Base-by-base conservation (phyloP, 2,329 filamentous ascomycete species). In the Epichloe coenophiala region DNA sequence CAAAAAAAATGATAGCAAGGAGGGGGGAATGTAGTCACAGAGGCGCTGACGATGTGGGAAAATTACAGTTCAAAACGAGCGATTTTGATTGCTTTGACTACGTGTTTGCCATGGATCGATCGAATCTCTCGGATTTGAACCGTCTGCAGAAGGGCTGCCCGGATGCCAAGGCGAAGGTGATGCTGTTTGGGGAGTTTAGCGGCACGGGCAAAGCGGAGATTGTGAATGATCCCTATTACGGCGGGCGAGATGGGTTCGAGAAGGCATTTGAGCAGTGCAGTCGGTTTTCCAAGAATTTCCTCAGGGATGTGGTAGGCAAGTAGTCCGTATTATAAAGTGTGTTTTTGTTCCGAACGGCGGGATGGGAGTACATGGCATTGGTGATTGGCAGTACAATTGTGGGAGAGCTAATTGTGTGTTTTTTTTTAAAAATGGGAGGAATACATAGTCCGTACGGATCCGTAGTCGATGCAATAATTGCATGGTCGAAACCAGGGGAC, bases 21-120 rank as follows among this genome's bases (percentile, higher is more conserved):
- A 9, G 27, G 27, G 27, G 23, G 8, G 8, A 31, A 31, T 31
- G 27, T 17, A 9, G 27, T 31, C 27, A 31, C 27, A 9, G 27
- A 31, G 27, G 17, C 27, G 17, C 27, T 31, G 4, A n/a, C 21
- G 15, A 33, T 33, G 11, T 5, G 43, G 23, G 5, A 11, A 15
- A 39, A 8, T 41, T 41, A 19, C 51, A 80, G 76, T 65, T 83
- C 47, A 68, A 70, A 4, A 67, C 73, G 1, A 75, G 77, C 48
- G 93, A 98, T 67, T 94, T 97, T 60, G 71, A 81, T 51, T 75
- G 77, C 15, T 97, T 96, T 62, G 88, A 97, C 67, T 97, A 95
- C 68, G 82, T 98, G 53, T 82, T 98, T 51, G 90, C 87, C 54
- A 98, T 98, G 93, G 93, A 98, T 64, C 74, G 79, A 46, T 79